Evolutionary conservation across 208 protist species (phyloP), one percentile per base, ranked within the genome.

Genomic region (Naegleria gruberi): DNA sequence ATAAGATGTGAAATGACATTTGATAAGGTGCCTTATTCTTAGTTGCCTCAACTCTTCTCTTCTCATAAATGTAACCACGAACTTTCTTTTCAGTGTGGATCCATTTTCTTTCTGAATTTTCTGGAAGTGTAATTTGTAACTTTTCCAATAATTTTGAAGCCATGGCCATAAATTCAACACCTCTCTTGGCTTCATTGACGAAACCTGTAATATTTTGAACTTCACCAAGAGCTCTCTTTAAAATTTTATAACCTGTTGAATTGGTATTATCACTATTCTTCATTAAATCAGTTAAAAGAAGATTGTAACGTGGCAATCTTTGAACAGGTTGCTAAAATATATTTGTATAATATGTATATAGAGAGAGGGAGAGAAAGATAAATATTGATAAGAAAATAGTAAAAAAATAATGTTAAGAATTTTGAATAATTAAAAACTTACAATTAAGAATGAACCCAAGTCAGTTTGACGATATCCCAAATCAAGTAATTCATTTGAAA

Each of bases 361-460:
- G 51, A 30, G 19, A 65, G 0, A 65, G 15, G 46, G 5, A 15
- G 15, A 55, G 15, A 55, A 55, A 19, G 46, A 19, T 5, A 55
- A 55, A 55, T 55, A 55, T 19, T 55, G 15, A 55, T 55, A 55
- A 55, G 5, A 15, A 55, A 19, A 5, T 19, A 55, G 8, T 19
- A 55, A 19, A 19, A 55, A 19, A 19, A 55, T 19, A 55, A 5
- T 15, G 5, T 55, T 55, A 5, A 55, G 15, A 5, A 55, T 19
- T 5, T 55, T 5, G 46, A 19, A 15, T 19, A 19, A 55, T 15
- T 19, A 65, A 65, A 65, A 65, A 65, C 51, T 65, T 65, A 65
- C 51, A 86, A 86, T 86, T 40, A 86, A 86, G 82, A 46, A 46
- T 30, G 82, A 86, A 37, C 30, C 82, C 37, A 86, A 46, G 19